These are phyloP conservation scores for Iberis amara DNA, from an alignment of 441 rosid genomes.

Conservation along the genomic window DNA sequence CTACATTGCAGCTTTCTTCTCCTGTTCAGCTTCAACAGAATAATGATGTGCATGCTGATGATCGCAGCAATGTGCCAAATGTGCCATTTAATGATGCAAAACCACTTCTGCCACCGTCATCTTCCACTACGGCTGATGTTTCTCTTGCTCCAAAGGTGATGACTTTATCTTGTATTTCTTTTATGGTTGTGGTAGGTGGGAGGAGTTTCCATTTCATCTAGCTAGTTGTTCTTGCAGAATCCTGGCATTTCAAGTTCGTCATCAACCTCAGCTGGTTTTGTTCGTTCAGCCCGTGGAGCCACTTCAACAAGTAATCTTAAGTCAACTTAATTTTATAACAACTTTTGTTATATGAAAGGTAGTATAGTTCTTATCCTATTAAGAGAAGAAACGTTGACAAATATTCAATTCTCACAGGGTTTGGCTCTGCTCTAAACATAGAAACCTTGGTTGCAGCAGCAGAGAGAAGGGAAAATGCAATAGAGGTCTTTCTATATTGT, in stretches of 20 bases:
- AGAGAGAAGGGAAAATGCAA: constrained; percentile 83
- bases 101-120: constrained; percentile 42
- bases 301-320: constrained; percentile 69
- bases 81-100: constrained; percentile 48
- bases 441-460: constrained; percentile 99
- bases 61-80: constrained; percentile 40
- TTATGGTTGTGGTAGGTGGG: constrained; percentile 3
- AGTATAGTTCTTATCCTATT: not conserved
- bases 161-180: not conserved
- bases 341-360: constrained; percentile 2
- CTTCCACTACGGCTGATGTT: constrained; percentile 42
- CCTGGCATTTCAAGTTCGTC: constrained; percentile 38
- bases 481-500: constrained; percentile 53
- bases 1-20: constrained; percentile 52
- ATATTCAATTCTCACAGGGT: constrained; percentile 44
- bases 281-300: constrained; percentile 63
- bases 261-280: constrained; percentile 56
- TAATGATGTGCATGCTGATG: constrained; percentile 56
- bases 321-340: constrained; percentile 11
- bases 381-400: constrained; percentile 8
- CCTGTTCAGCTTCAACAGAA: constrained; percentile 50
- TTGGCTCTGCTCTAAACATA: constrained; percentile 97
- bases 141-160: constrained; percentile 59
- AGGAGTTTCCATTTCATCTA: constrained; percentile 8
- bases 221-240: constrained; percentile 35